Evolutionary conservation across 345 rosid species (phyloP).

Genomic region (Murraya paniculata): DNA sequence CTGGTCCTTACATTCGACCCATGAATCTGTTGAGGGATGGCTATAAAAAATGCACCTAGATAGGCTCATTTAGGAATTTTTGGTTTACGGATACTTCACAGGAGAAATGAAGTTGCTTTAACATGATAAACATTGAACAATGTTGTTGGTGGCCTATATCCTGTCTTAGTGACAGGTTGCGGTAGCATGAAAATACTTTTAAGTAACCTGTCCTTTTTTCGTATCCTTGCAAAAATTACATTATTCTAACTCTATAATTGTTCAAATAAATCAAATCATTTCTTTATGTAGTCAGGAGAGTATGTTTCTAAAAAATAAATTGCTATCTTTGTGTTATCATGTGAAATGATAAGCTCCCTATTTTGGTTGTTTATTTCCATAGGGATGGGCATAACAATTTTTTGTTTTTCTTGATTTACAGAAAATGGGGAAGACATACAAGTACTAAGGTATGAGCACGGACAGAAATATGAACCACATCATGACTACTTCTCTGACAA

Average conservation of each 20-base stretch:
- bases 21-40: background rate
- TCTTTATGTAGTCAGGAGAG: background rate
- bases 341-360: background rate
- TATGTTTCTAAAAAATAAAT: background rate
- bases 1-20: background rate
- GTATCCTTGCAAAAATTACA: background rate
- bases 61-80: background rate
- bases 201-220: background rate
- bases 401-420: conserved; percentile 26
- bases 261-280: background rate
- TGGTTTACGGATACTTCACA: background rate
- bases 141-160: background rate
- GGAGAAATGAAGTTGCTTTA: background rate
- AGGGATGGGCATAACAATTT: background rate
- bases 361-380: background rate
- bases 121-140: background rate
- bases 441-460: conserved; percentile 81
- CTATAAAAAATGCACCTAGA: background rate
- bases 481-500: conserved; percentile 85
- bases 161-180: background rate
- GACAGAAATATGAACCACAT: conserved; percentile 91
- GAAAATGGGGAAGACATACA: conserved; percentile 97
- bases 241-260: background rate
- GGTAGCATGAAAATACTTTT: background rate
- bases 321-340: background rate